Evolutionary conservation across 768 basidiomycete genomes (phyloP).

Genomic region (Rossbeevera mucosa): DNA sequence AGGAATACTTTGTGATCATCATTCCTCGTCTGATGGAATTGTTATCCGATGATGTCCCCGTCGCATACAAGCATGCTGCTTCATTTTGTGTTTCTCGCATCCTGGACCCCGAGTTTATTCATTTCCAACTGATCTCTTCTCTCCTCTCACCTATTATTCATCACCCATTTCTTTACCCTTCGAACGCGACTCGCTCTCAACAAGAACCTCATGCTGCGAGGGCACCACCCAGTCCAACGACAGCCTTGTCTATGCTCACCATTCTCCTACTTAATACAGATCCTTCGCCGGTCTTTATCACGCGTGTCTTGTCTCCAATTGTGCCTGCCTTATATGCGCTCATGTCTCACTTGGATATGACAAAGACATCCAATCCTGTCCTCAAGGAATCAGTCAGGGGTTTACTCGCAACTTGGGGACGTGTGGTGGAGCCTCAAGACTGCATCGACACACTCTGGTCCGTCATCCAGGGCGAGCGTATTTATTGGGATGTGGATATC

Average conservation of each 20-base stretch:
- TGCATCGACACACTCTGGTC: conserved; percentile 55
- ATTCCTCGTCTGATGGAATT: conserved; percentile 53
- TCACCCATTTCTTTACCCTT: conserved; percentile 26
- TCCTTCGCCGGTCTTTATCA: conserved; percentile 67
- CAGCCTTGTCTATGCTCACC: conserved; percentile 48
- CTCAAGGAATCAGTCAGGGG: conserved; percentile 56
- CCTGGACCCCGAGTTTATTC: conserved; percentile 36
- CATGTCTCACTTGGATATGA: conserved; percentile 46
- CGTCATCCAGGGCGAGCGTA: conserved; percentile 48
- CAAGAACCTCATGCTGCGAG: neutral
- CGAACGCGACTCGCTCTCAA: neutral
- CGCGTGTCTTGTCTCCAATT: conserved; percentile 63
- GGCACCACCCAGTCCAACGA: conserved; percentile 27
- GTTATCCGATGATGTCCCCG: conserved; percentile 34
- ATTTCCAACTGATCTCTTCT: conserved; percentile 16
- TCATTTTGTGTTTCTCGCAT: conserved; percentile 69
- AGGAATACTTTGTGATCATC: conserved; percentile 62
- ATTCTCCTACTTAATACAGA: conserved; percentile 70
- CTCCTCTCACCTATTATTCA: conserved; percentile 51
- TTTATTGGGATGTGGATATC: conserved; percentile 53
- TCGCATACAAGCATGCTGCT: conserved; percentile 52
- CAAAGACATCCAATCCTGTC: conserved; percentile 60
- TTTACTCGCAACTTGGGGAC: conserved; percentile 71
- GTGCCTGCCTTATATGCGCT: conserved; percentile 63
- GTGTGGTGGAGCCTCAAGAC: conserved; percentile 50